Evolutionary conservation across 2,329 filamentous ascomycete genomes (phyloP).

Genomic region (Penicillium sp.): DNA sequence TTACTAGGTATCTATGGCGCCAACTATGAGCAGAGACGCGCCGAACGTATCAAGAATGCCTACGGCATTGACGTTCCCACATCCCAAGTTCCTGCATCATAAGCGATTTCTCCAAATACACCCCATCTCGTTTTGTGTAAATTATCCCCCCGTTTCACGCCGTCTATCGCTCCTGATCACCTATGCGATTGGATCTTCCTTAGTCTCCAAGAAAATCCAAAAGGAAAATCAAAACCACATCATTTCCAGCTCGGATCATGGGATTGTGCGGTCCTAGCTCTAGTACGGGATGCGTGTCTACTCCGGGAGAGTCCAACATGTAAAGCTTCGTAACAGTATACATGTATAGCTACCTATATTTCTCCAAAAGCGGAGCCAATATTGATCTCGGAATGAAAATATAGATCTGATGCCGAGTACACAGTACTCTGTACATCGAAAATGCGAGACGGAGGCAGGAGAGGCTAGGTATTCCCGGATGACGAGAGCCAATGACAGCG

Average conservation of each 20-base stretch:
- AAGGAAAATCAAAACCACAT: slow-evolving; percentile 13
- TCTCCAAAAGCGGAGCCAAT: neutral
- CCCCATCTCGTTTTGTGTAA: slow-evolving; percentile 29
- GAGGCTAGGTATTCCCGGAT: slow-evolving; percentile 10
- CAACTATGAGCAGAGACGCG: slow-evolving; percentile 80
- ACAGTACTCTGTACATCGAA: neutral
- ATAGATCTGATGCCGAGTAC: too few relatives aligned
- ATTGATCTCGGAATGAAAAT: neutral
- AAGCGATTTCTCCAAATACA: slow-evolving; percentile 24
- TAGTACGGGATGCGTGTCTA: too few relatives aligned
- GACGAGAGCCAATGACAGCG: slow-evolving; percentile 26
- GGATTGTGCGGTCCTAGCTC: neutral
- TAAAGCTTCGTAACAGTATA: neutral
- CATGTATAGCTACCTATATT: neutral
- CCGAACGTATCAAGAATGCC: slow-evolving; percentile 74
- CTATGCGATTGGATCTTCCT: slow-evolving; percentile 21
- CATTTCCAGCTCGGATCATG: neutral
- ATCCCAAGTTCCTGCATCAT: slow-evolving; percentile 47
- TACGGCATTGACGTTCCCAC: slow-evolving; percentile 82
- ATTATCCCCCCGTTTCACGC: slow-evolving; percentile 28
- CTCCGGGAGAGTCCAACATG: too few relatives aligned
- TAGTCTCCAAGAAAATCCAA: slow-evolving; percentile 13
- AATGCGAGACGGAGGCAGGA: too few relatives aligned
- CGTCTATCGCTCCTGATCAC: slow-evolving; percentile 23
- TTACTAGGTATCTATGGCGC: slow-evolving; percentile 69